phyloP scores from a whole-genome alignment of 495 filamentous ascomycete species.

The Daldinia vernicosa region DNA sequence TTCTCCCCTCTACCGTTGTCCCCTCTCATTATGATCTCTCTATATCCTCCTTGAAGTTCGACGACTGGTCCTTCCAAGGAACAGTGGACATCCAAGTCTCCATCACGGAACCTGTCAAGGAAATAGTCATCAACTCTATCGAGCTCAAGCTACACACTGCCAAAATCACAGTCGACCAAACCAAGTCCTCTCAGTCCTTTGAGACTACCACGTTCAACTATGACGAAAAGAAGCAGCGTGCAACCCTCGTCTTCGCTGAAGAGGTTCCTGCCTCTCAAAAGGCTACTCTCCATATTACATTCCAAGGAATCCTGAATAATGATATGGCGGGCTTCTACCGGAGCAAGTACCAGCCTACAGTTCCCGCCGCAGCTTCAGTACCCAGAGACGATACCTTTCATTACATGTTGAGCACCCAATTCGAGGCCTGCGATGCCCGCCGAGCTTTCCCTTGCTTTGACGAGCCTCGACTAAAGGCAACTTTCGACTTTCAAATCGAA shows the following conservation, averaged over 20 bases:
- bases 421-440: slow-evolving; percentile 94
- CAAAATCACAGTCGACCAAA: slow-evolving; percentile 54
- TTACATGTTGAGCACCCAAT: slow-evolving; percentile 97
- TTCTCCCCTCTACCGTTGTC: slow-evolving; percentile 71
- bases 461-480: slow-evolving; percentile 95
- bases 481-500: slow-evolving; percentile 92
- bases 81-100: slow-evolving; percentile 69
- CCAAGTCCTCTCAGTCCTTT: slow-evolving; percentile 59
- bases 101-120: slow-evolving; percentile 68
- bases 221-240: slow-evolving; percentile 81
- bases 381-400: slow-evolving; percentile 80
- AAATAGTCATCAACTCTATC: slow-evolving; percentile 78
- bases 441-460: slow-evolving; percentile 97
- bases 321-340: slow-evolving; percentile 97
- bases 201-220: slow-evolving; percentile 75
- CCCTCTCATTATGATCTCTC: slow-evolving; percentile 86
- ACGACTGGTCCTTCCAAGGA: slow-evolving; percentile 83
- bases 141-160: slow-evolving; percentile 69
- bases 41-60: slow-evolving; percentile 79
- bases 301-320: slow-evolving; percentile 88
- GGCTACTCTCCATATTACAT: slow-evolving; percentile 74
- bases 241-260: slow-evolving; percentile 73
- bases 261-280: slow-evolving; percentile 69
- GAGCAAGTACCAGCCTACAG: slow-evolving; percentile 87
- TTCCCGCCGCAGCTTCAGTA: slow-evolving; percentile 71